A percentile compares a stretch with the other conserved stretches of the same genome.
These are phyloP conservation scores for Beta corolliflora DNA, from an alignment of 179 eudicot species.

Conservation along the genomic window DNA sequence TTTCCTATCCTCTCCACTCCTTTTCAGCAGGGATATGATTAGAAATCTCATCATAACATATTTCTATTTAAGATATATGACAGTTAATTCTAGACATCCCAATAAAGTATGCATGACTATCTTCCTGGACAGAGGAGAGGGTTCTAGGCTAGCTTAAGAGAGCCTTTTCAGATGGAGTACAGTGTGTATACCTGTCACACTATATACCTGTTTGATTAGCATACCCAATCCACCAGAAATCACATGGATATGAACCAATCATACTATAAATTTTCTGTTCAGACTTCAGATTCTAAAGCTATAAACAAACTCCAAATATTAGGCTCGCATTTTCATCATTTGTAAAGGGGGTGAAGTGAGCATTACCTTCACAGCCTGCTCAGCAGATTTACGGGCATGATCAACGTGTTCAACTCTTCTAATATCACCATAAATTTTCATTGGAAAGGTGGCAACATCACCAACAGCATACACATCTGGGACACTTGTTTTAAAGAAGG, in stretches of 20 bases:
- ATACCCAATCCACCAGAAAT: not conserved
- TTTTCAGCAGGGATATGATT: not conserved
- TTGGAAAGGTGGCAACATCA: constrained; percentile 95
- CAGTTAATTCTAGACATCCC: not conserved
- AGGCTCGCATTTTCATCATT: not conserved
- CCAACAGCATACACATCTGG: constrained; percentile 97
- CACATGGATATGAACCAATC: not conserved
- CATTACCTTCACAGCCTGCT: constrained; percentile 94
- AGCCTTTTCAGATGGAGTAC: not conserved
- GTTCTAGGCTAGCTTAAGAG: not conserved
- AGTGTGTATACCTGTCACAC: not conserved
- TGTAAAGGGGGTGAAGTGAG: not conserved
- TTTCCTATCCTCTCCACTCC: too few relatives aligned
- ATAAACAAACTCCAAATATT: not conserved
- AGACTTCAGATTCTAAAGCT: not conserved
- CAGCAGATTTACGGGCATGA: constrained; percentile 98
- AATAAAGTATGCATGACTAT: too few relatives aligned
- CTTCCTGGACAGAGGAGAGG: not conserved
- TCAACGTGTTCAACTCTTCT: constrained; percentile 99
- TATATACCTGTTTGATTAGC: not conserved
- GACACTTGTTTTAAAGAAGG: constrained; percentile 76
- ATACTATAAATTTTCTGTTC: not conserved
- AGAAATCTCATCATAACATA: not conserved
- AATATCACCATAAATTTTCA: constrained; percentile 81
- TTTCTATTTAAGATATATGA: too few relatives aligned